These are phyloP conservation scores for Leptosphaerulina australis DNA, from an alignment of 2,329 filamentous ascomycete species.

Conservation along the genomic window DNA sequence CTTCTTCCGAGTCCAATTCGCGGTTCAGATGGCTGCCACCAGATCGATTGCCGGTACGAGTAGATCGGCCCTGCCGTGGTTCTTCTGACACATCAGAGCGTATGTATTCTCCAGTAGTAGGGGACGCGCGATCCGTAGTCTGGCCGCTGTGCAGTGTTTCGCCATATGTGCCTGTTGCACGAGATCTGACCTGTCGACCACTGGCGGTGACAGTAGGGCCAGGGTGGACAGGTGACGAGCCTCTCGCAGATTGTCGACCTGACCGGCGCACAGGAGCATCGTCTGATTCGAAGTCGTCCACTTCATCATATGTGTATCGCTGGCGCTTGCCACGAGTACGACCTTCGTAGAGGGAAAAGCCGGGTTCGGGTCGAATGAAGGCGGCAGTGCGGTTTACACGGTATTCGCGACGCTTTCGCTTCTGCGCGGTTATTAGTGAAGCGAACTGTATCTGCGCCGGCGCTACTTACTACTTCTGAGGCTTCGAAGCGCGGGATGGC, in stretches of 20 bases:
- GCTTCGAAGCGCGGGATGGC: slow-evolving; percentile 91
- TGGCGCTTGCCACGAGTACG: slow-evolving; percentile 94
- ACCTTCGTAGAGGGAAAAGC: slow-evolving; percentile 93
- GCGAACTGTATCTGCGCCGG: background rate
- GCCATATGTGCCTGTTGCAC: slow-evolving; percentile 65
- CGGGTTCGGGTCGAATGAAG: slow-evolving; percentile 84
- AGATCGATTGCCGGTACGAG: slow-evolving; percentile 41
- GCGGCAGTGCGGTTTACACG: slow-evolving; percentile 82
- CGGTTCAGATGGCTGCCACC: slow-evolving; percentile 35
- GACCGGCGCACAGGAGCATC: slow-evolving; percentile 69
- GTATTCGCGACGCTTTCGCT: slow-evolving; percentile 92
- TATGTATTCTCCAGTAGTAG: slow-evolving; percentile 52
- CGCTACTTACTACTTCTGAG: slow-evolving; percentile 75
- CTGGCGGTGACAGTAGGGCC: slow-evolving; percentile 77
- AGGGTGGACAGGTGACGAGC: slow-evolving; percentile 71
- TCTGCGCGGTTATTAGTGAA: slow-evolving; percentile 60
- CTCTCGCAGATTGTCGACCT: slow-evolving; percentile 71
- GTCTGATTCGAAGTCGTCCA: slow-evolving; percentile 77
- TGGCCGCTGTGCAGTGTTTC: slow-evolving; percentile 65
- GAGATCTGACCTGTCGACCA: slow-evolving; percentile 80
- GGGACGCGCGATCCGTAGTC: slow-evolving; percentile 48
- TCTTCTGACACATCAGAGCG: slow-evolving; percentile 56
- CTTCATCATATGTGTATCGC: slow-evolving; percentile 94
- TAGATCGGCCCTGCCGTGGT: slow-evolving; percentile 53
- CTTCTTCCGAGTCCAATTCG: slow-evolving; percentile 66